Evolutionary conservation across 306 rosid species (phyloP).

Genomic region (Acacia crassicarpa): DNA sequence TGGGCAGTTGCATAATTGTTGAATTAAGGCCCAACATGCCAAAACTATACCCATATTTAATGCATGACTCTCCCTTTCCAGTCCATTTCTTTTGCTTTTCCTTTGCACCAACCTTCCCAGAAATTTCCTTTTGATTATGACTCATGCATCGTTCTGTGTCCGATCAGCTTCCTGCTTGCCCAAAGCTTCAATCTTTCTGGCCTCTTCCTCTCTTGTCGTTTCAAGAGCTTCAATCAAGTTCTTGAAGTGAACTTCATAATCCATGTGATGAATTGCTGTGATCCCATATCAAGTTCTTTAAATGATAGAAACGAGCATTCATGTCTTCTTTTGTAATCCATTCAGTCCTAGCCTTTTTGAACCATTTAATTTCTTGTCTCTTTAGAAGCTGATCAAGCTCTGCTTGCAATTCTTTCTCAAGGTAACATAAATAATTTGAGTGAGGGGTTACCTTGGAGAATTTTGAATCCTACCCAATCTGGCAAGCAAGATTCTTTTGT

Average conservation of each 20-base stretch:
- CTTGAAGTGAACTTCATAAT: conserved; percentile 35
- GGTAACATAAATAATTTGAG: too few relatives aligned
- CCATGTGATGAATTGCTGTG: neutral
- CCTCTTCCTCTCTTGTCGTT: conserved; percentile 41
- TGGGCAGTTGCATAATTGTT: neutral
- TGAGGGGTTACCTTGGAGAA: too few relatives aligned
- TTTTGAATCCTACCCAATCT: too few relatives aligned
- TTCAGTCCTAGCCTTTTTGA: too few relatives aligned
- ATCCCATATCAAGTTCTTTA: too few relatives aligned
- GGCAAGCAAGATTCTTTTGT: too few relatives aligned
- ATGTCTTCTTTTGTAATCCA: too few relatives aligned
- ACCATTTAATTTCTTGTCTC: too few relatives aligned
- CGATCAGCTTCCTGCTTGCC: conserved; percentile 11
- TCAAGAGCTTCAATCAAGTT: conserved; percentile 59
- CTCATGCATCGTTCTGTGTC: neutral
- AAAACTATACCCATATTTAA: neutral
- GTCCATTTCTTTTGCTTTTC: neutral
- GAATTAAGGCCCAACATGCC: neutral
- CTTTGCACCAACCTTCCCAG: conserved; percentile 17
- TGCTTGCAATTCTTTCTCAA: too few relatives aligned
- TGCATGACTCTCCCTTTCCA: neutral
- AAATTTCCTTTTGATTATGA: conserved; percentile 17
- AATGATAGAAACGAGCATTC: too few relatives aligned
- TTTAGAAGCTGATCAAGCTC: too few relatives aligned
- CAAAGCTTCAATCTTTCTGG: conserved; percentile 18